Evolutionary conservation across 805 yeast species (phyloP).

Genomic region (Diddensiella transvaalensis): DNA sequence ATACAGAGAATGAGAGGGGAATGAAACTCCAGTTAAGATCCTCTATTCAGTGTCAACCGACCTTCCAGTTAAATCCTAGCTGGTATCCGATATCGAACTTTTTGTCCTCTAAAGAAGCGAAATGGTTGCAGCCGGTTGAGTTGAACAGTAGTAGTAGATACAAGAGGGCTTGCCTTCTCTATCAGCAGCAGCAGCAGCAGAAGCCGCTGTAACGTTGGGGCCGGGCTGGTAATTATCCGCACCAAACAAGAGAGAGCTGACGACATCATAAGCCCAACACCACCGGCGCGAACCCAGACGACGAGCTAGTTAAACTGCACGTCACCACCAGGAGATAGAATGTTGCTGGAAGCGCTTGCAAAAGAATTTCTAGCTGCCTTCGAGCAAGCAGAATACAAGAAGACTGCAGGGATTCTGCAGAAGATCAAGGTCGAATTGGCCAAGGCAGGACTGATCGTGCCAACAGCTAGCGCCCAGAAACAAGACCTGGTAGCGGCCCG

Average conservation of each 20-base stretch:
- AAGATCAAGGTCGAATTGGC: slow-evolving; percentile 76
- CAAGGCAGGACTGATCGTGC: slow-evolving; percentile 72
- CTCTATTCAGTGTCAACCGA: too few relatives aligned
- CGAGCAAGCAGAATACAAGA: slow-evolving; percentile 54
- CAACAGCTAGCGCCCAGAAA: slow-evolving; percentile 42
- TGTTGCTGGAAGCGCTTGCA: slow-evolving; percentile 63
- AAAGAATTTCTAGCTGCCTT: slow-evolving; percentile 64
- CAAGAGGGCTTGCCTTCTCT: too few relatives aligned
- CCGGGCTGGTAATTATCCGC: background rate
- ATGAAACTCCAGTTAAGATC: too few relatives aligned
- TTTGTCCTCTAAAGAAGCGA: too few relatives aligned
- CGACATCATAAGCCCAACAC: background rate
- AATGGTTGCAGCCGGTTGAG: too few relatives aligned
- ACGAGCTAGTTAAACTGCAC: too few relatives aligned
- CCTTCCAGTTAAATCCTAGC: too few relatives aligned
- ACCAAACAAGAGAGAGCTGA: background rate
- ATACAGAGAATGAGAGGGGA: too few relatives aligned
- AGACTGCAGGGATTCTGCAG: slow-evolving; percentile 60
- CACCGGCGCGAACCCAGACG: background rate
- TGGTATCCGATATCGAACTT: too few relatives aligned
- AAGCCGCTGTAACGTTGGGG: background rate
- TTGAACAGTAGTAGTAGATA: too few relatives aligned
- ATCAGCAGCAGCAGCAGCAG: too few relatives aligned
- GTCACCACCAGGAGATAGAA: too few relatives aligned
- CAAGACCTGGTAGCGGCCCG: slow-evolving; percentile 73